Base-by-base conservation (phyloP, 1,284 basidiomycete genomes). In the Leccinum olivaceoglutinosum region DNA sequence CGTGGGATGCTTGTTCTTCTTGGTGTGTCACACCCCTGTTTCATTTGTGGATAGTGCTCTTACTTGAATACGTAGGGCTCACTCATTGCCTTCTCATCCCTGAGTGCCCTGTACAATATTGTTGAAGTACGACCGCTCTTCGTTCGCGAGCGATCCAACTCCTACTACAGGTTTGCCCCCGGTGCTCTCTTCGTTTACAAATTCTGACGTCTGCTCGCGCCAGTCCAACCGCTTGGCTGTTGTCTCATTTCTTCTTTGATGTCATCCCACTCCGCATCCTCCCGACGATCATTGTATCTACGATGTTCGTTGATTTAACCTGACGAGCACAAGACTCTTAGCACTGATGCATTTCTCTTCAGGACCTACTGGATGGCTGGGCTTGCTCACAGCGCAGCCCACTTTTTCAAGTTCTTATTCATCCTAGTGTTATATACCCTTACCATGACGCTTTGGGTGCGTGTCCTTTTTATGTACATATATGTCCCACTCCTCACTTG, bases 281-380 rank as follows among this genome's bases (percentile, higher is more conserved):
- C 53, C 93, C 94, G 1, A 93, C 92, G 0, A 88, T 96, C 63
- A 79, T 94, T 58, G 87, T 94, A 16, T 83, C 87, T 9, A 85
- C 90, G 0, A 89, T 94, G 89, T 92, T 68, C 41, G 70, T 72
- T 32, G 2, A 36, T 59, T 71, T 82, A 70, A 54, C 36, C 38
- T 61, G 36, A 46, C n/a, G 29, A 56, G 44, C 32, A 51, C 41
- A 54, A 2, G 12, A 41, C 41, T 55, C 34, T 36, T 61, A 68
- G 41, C 64, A 61, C 74, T 72, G 41, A 74, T 61, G 41, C 32
- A 3, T 60, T 39, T 39, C 58, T 2, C 55, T 21, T 44, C 63
- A 91, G 89, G 62, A 89, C 88, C 14, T 93, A 96, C 72, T 96
- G 92, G 89, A 93, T 96, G 94, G 92, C 93, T 12, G 93, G 94